A percentile compares a stretch with the other conserved stretches of the same genome.
phyloP scores from a whole-genome alignment of 2,329 filamentous ascomycete genomes.

The Talaromyces sp. region DNA sequence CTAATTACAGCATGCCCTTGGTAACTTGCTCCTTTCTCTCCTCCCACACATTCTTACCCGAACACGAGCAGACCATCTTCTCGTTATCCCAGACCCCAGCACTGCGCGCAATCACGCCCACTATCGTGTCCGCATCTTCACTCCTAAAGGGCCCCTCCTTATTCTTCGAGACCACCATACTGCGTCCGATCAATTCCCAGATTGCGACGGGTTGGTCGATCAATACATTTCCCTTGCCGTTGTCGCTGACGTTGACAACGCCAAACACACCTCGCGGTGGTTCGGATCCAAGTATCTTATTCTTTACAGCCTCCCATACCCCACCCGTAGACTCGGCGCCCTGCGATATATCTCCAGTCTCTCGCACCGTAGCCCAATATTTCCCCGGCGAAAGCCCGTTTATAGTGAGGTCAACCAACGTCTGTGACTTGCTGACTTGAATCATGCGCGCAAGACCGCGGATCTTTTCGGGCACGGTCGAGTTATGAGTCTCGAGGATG shows the following conservation, averaged over 20 bases:
- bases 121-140: slow-evolving; percentile 80
- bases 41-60: slow-evolving; percentile 97
- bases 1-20: slow-evolving; percentile 72
- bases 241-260: slow-evolving; percentile 67
- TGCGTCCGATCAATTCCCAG: slow-evolving; percentile 94
- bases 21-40: slow-evolving; percentile 84
- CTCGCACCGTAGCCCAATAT: slow-evolving; percentile 80
- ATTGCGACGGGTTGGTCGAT: slow-evolving; percentile 78
- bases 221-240: slow-evolving; percentile 75
- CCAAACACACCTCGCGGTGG: slow-evolving; percentile 65
- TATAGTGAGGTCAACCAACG: slow-evolving; percentile 82
- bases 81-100: slow-evolving; percentile 99
- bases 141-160: slow-evolving; percentile 56
- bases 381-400: slow-evolving; percentile 74
- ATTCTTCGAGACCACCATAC: slow-evolving; percentile 77
- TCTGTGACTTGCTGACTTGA: slow-evolving; percentile 73
- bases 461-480: slow-evolving; percentile 61
- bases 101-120: slow-evolving; percentile 90
- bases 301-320: slow-evolving; percentile 64
- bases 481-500: slow-evolving; percentile 82
- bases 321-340: slow-evolving; percentile 79
- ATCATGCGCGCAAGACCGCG: slow-evolving; percentile 90
- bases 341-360: slow-evolving; percentile 79
- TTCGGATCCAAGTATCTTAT: slow-evolving; percentile 35
- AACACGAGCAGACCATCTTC: slow-evolving; percentile 97